These are phyloP conservation scores for Mortierella sp. DNA, from an alignment of 371 early-diverging fungal genomes.

Conservation along the genomic window DNA sequence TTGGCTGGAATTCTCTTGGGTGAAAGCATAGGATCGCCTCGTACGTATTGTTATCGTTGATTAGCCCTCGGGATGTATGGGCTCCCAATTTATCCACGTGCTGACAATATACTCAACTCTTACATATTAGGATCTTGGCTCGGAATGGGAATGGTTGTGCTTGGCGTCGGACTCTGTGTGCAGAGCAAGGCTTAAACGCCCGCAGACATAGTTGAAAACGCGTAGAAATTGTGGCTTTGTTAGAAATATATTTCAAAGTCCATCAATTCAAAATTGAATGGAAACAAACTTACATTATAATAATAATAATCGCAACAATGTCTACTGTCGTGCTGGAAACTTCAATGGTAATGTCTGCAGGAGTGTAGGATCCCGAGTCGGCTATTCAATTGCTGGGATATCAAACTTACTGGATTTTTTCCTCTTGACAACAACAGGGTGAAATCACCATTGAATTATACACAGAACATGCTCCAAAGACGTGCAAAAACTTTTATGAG, in stretches of 20 bases:
- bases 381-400: neutral
- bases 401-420: neutral
- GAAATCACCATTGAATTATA: constrained; percentile 77
- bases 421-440: constrained; percentile 55
- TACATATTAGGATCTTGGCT: constrained; percentile 64
- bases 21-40: constrained; percentile 75
- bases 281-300: neutral
- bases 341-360: constrained; percentile 59
- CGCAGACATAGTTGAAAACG: neutral
- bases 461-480: constrained; percentile 79
- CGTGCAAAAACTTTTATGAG: constrained; percentile 84
- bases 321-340: constrained; percentile 70
- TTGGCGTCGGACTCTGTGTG: constrained; percentile 78
- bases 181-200: constrained; percentile 54
- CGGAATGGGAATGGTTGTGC: constrained; percentile 75
- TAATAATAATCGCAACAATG: constrained; percentile 15
- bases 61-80: neutral
- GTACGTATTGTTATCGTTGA: constrained; percentile 18
- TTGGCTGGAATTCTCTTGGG: constrained; percentile 86
- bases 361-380: neutral
- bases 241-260: neutral
- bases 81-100: neutral
- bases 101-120: neutral
- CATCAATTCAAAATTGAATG: neutral
- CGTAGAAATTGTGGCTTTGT: constrained; percentile 10